Conservation (phyloP, 345 rosid genomes). For the Citrus inodora region DNA sequence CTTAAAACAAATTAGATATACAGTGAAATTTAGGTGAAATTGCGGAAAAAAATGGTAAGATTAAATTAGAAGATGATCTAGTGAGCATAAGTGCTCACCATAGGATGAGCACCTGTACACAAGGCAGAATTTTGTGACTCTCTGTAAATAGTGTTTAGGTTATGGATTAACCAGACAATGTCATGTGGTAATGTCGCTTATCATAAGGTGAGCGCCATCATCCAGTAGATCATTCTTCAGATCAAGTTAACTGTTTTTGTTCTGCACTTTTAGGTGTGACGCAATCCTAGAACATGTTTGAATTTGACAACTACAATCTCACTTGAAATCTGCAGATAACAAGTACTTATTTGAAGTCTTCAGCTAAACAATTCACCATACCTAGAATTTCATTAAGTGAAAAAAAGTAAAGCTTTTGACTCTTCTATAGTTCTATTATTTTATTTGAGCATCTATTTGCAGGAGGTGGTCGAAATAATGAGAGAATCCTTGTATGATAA, state of each 20-base stretch:
- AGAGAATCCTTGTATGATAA: conserved; percentile 91
- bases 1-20: background rate
- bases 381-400: background rate
- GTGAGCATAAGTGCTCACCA: too few relatives aligned
- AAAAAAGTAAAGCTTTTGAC: background rate
- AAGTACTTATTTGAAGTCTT: background rate
- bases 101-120: too few relatives aligned
- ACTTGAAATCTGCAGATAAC: background rate
- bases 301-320: background rate
- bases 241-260: background rate
- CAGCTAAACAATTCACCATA: background rate
- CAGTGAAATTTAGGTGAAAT: background rate
- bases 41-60: background rate
- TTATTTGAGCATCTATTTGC: conserved; percentile 25
- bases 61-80: too few relatives aligned
- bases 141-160: too few relatives aligned
- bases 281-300: background rate
- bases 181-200: too few relatives aligned
- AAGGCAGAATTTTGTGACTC: too few relatives aligned
- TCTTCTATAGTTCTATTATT: background rate
- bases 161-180: too few relatives aligned
- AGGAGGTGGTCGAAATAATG: conserved; percentile 98
- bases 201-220: too few relatives aligned
- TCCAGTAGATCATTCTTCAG: background rate
- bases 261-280: background rate